phyloP scores from a whole-genome alignment of 2,329 filamentous ascomycete genomes.

The Cladosporium phlei region DNA sequence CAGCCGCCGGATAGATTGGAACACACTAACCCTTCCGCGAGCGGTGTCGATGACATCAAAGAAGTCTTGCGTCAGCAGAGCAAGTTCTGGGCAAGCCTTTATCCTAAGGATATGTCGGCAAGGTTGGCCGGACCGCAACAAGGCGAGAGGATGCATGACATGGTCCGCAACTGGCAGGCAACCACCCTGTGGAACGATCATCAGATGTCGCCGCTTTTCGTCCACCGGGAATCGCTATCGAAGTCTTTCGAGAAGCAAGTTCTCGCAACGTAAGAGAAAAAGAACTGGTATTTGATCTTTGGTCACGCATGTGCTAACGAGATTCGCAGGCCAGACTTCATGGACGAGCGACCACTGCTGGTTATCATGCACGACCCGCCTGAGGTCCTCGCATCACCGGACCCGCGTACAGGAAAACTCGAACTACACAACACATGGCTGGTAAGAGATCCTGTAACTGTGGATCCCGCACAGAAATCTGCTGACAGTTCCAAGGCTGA shows the following conservation, averaged over 20 bases:
- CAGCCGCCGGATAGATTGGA: conserved; percentile 69
- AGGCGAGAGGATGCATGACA: conserved; percentile 67
- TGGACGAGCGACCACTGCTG: conserved; percentile 63
- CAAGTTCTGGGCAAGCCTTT: conserved; percentile 81
- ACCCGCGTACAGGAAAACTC: conserved; percentile 59
- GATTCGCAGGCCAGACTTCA: conserved; percentile 56
- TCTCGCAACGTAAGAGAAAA: conserved; percentile 29
- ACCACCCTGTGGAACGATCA: conserved; percentile 66
- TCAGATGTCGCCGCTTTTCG: conserved; percentile 73
- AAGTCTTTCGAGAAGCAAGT: conserved; percentile 29
- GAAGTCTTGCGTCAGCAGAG: conserved; percentile 57
- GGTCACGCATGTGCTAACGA: background rate
- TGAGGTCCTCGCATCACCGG: conserved; percentile 37
- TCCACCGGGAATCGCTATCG: conserved; percentile 58
- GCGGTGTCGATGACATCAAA: conserved; percentile 53
- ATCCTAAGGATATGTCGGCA: conserved; percentile 52
- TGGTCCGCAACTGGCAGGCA: conserved; percentile 73
- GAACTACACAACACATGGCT: conserved; percentile 84
- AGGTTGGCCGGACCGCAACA: conserved; percentile 32
- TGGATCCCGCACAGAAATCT: conserved; percentile 22
- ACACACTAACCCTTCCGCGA: conserved; percentile 43
- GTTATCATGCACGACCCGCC: conserved; percentile 78
- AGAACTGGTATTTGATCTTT: background rate
- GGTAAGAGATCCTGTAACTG: conserved; percentile 50
- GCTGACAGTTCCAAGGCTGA: conserved; percentile 64